Evolutionary conservation across 352 stramenopile genomes (phyloP).

Genomic region (Phytophthora tentaculata): DNA sequence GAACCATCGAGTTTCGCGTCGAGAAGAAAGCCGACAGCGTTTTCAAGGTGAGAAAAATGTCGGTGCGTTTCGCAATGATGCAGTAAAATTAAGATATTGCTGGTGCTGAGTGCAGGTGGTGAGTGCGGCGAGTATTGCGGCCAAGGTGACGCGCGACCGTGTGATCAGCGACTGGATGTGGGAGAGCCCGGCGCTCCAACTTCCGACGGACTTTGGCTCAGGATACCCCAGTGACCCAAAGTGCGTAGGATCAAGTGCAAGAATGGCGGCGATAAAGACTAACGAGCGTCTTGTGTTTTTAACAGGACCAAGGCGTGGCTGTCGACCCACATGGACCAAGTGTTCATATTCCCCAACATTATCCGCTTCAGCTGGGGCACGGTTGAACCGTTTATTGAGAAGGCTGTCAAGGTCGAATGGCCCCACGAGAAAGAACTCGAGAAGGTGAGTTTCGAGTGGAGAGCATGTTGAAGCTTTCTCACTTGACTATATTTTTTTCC

Average conservation of each 20-base stretch:
- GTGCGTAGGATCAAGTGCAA: slow-evolving; percentile 41
- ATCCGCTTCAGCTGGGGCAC: slow-evolving; percentile 94
- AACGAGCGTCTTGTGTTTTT: slow-evolving; percentile 3
- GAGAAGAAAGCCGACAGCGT: slow-evolving; percentile 97
- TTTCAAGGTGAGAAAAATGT: slow-evolving; percentile 78
- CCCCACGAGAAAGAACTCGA: slow-evolving; percentile 71
- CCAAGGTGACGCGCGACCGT: slow-evolving; percentile 93
- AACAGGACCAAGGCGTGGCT: slow-evolving; percentile 90
- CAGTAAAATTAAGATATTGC: not conserved
- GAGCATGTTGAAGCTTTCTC: slow-evolving; percentile 12
- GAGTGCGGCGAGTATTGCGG: slow-evolving; percentile 92
- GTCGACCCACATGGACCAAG: slow-evolving; percentile 71
- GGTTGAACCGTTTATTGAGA: slow-evolving; percentile 58
- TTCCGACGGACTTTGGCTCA: slow-evolving; percentile 81
- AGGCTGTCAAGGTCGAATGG: slow-evolving; percentile 71
- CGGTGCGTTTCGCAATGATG: not conserved
- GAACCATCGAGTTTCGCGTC: slow-evolving; percentile 93
- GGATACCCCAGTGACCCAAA: slow-evolving; percentile 94
- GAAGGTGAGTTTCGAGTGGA: slow-evolving; percentile 38
- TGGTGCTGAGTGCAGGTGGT: slow-evolving; percentile 59
- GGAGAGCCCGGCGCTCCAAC: slow-evolving; percentile 69
- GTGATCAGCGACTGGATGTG: slow-evolving; percentile 92
- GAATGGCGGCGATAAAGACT: not conserved
- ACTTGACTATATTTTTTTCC: no score
- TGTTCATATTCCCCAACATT: slow-evolving; percentile 94